phyloP scores from a whole-genome alignment of 2,329 filamentous ascomycete species.

The Fusarium albosuccineum region DNA sequence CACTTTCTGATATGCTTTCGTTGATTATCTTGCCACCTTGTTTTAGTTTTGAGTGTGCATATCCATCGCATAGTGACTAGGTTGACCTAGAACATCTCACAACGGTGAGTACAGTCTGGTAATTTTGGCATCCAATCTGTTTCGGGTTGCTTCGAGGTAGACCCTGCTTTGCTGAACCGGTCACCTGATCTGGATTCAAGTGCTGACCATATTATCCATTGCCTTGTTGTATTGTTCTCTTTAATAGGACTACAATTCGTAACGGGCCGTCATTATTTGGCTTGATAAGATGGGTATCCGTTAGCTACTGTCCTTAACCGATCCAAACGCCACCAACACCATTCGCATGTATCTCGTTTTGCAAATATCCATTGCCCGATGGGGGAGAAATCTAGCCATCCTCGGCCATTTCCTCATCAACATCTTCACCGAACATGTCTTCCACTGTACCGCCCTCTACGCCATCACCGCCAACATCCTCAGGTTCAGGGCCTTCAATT shows the following conservation, averaged over 20 bases:
- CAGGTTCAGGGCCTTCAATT: slow-evolving; percentile 57
- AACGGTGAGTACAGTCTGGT: too few species aligned
- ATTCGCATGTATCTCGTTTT: slow-evolving; percentile 11
- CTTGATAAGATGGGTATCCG: slow-evolving; percentile 15
- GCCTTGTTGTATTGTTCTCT: too few species aligned
- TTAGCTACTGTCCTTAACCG: slow-evolving; percentile 2
- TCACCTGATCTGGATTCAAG: too few species aligned
- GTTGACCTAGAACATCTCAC: too few species aligned
- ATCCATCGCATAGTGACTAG: too few species aligned
- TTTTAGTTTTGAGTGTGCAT: too few species aligned
- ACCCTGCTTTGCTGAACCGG: too few species aligned
- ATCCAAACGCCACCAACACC: slow-evolving; percentile 41
- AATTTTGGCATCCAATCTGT: too few species aligned
- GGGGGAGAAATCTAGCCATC: slow-evolving; percentile 37
- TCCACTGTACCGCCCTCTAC: slow-evolving; percentile 65
- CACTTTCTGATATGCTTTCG: neutral
- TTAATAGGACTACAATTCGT: neutral
- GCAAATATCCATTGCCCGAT: slow-evolving; percentile 11
- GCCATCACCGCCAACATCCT: slow-evolving; percentile 60
- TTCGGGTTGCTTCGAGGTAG: too few species aligned
- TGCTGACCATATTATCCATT: too few species aligned
- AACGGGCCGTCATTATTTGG: neutral
- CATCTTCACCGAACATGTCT: slow-evolving; percentile 67
- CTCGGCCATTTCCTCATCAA: slow-evolving; percentile 70
- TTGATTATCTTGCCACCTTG: too few species aligned